Conservation (phyloP, 1,139 yeast species). For the Candida tropicalis region DNA sequence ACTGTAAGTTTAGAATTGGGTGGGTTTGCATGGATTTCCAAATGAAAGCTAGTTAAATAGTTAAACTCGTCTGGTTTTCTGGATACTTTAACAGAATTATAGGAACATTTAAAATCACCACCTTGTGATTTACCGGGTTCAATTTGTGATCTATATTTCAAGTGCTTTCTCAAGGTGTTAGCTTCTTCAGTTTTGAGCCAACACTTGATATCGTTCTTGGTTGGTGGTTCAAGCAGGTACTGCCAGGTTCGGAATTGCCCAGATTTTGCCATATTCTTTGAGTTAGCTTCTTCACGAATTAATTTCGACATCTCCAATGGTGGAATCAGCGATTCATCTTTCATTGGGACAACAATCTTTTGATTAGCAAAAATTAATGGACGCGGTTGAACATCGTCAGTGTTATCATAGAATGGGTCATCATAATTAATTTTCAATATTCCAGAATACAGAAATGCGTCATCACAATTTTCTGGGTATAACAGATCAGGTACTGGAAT, state of each 20-base stretch:
- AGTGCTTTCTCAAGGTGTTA: conserved; percentile 18
- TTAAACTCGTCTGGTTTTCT: conserved; percentile 50
- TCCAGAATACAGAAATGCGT: conserved; percentile 46
- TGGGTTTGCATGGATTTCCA: conserved; percentile 71
- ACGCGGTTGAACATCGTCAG: conserved; percentile 50
- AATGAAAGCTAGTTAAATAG: conserved; percentile 53
- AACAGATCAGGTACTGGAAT: conserved; percentile 23
- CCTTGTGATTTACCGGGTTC: conserved; percentile 47
- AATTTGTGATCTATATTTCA: conserved; percentile 49
- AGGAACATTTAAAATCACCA: conserved; percentile 35
- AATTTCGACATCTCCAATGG: conserved; percentile 18
- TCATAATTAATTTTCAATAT: conserved; percentile 54
- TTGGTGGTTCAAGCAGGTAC: conserved; percentile 34
- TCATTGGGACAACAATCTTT: conserved; percentile 47
- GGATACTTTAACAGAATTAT: conserved; percentile 32
- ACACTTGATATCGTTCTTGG: conserved; percentile 21
- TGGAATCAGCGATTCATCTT: conserved; percentile 18
- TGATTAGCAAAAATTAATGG: conserved; percentile 72
- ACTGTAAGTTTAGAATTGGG: conserved; percentile 51
- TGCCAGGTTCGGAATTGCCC: conserved; percentile 26
- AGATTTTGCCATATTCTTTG: neutral
- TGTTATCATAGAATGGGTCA: conserved; percentile 65
- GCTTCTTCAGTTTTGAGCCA: conserved; percentile 26
- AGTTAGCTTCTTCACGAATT: neutral
- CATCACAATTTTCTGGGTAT: conserved; percentile 25